Evolutionary conservation across 768 basidiomycete species (phyloP).

Genomic region (Suillus brevipes): DNA sequence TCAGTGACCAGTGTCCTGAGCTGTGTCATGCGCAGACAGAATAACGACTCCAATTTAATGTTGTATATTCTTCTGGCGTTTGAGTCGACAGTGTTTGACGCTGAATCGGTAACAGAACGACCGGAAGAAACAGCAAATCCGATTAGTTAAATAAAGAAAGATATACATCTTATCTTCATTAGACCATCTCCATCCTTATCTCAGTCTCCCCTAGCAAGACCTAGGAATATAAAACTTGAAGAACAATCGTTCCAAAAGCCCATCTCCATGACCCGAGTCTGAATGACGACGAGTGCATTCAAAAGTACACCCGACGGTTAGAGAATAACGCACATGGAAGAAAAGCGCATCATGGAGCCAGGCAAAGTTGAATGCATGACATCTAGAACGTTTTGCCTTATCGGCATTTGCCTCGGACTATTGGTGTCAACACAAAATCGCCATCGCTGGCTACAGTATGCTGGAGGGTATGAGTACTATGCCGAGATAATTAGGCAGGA

Average conservation of each 20-base stretch:
- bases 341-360: conserved; percentile 70
- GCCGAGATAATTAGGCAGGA: background rate
- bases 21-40: background rate
- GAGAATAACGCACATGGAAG: conserved; percentile 50
- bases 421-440: conserved; percentile 53
- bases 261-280: conserved; percentile 89
- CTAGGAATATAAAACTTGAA: background rate
- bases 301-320: background rate
- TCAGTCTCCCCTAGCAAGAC: conserved; percentile 5
- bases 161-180: conserved; percentile 60
- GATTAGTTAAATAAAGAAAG: background rate
- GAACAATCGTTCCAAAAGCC: background rate
- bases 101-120: background rate
- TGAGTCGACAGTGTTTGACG: background rate
- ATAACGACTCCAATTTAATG: background rate
- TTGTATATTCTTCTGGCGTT: background rate
- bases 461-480: conserved; percentile 17
- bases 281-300: background rate
- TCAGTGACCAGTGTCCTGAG: background rate
- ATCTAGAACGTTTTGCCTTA: conserved; percentile 52
- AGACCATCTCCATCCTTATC: conserved; percentile 73
- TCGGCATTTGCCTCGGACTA: conserved; percentile 47
- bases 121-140: background rate
- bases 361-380: conserved; percentile 66
- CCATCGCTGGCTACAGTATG: conserved; percentile 43